A percentile compares a stretch with the other conserved stretches of the same genome.
phyloP scores from a whole-genome alignment of 257 asterid species.

The Solanum chilense region DNA sequence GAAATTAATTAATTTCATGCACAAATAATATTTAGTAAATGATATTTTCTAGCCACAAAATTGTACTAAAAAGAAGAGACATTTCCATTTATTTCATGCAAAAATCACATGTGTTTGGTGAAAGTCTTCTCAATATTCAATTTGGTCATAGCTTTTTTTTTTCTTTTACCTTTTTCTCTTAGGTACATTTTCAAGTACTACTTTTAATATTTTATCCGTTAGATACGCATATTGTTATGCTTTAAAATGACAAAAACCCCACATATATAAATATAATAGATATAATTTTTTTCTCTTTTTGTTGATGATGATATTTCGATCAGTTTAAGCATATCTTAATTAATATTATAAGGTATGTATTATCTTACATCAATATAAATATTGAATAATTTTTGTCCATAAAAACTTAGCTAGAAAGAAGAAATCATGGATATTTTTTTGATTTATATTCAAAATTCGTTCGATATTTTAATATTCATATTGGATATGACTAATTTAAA shows the following conservation, averaged over 20 bases:
- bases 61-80: background rate
- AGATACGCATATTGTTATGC: background rate
- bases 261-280: background rate
- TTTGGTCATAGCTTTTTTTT: background rate
- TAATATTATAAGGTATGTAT: background rate
- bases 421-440: background rate
- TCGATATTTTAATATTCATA: background rate
- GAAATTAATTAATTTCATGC: background rate
- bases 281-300: background rate
- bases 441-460: rapidly evolving
- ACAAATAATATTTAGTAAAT: background rate
- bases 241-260: background rate
- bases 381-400: background rate
- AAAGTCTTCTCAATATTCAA: background rate
- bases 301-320: rapidly evolving
- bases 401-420: background rate
- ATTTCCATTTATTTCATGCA: background rate
- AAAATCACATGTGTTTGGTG: background rate
- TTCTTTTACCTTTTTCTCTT: background rate
- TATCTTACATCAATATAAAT: background rate
- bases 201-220: background rate
- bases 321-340: background rate
- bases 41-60: background rate
- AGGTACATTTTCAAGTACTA: background rate
- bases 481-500: no score